Conservation (phyloP, 148 eudicot species). For the Vaccinium corymbosum region DNA sequence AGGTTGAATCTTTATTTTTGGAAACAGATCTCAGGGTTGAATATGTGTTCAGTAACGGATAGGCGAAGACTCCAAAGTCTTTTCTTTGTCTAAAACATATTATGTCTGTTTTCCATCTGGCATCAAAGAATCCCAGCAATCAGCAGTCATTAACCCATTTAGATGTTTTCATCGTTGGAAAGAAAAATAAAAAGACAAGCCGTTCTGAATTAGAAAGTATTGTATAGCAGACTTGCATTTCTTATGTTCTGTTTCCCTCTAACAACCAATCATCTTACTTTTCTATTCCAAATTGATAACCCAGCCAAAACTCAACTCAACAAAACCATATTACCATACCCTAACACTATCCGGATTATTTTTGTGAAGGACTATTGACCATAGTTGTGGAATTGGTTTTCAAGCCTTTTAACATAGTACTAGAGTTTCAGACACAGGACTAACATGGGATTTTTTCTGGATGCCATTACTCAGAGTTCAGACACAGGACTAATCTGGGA, state of each 20-base stretch:
- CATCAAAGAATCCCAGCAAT: not conserved
- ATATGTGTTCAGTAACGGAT: not conserved
- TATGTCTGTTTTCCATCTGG: not conserved
- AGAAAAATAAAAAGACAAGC: not conserved
- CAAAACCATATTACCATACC: not conserved
- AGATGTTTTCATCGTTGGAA: not conserved
- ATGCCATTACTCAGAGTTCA: slow-evolving; percentile 31
- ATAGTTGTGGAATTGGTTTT: slow-evolving; percentile 4
- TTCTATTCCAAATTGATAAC: not conserved
- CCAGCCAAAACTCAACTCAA: not conserved
- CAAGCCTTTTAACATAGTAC: not conserved
- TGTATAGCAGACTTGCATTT: not conserved
- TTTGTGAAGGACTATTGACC: not conserved
- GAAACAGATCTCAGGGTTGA: not conserved
- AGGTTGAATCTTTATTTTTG: not conserved
- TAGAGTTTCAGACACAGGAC: not conserved
- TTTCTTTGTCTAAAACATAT: not conserved
- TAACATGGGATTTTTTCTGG: not conserved
- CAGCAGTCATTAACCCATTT: slow-evolving; percentile 3
- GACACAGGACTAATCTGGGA: slow-evolving; percentile 2
- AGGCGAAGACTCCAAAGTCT: not conserved
- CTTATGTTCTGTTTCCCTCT: not conserved
- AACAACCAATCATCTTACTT: not conserved
- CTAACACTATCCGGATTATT: not conserved
- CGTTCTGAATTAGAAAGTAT: not conserved